Evolutionary conservation across 768 basidiomycete species (phyloP).

Genomic region (Calocybe indica): DNA sequence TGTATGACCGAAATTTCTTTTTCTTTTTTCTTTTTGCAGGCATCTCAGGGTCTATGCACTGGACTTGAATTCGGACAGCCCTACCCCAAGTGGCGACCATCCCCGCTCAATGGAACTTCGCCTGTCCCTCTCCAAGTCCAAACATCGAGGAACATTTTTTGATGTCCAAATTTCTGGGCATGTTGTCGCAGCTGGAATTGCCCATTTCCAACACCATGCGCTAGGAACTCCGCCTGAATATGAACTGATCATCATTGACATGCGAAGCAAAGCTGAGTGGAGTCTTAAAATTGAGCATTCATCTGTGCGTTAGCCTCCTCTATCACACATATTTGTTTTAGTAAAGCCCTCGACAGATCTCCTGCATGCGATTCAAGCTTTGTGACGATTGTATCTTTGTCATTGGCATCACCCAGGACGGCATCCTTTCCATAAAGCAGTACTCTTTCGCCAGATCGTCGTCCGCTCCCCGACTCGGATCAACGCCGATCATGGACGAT

Average conservation of each 20-base stretch:
- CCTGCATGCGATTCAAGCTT: conserved; percentile 25
- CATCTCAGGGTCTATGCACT: too few species aligned
- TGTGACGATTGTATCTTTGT: conserved; percentile 23
- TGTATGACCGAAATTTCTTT: too few species aligned
- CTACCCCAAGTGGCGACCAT: too few species aligned
- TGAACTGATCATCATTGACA: too few species aligned
- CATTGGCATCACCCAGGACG: conserved; percentile 20
- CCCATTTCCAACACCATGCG: conserved; percentile 7
- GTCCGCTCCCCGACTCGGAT: too few species aligned
- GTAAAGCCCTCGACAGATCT: conserved; percentile 20
- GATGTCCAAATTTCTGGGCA: conserved; percentile 18
- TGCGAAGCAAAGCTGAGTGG: too few species aligned
- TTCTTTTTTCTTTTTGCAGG: too few species aligned
- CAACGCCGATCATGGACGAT: too few species aligned
- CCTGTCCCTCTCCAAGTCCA: conserved; percentile 3
- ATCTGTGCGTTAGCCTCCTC: not conserved
- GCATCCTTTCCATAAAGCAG: conserved; percentile 20
- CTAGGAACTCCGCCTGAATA: not conserved
- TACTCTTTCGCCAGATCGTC: conserved; percentile 19
- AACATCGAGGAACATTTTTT: conserved; percentile 15
- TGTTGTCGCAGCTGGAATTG: conserved; percentile 20
- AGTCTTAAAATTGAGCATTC: too few species aligned
- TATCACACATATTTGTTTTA: conserved; percentile 20
- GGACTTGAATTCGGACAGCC: too few species aligned
- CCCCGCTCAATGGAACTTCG: too few species aligned